Evolutionary conservation across 345 rosid species (phyloP).

Genomic region (Garcia nutans): DNA sequence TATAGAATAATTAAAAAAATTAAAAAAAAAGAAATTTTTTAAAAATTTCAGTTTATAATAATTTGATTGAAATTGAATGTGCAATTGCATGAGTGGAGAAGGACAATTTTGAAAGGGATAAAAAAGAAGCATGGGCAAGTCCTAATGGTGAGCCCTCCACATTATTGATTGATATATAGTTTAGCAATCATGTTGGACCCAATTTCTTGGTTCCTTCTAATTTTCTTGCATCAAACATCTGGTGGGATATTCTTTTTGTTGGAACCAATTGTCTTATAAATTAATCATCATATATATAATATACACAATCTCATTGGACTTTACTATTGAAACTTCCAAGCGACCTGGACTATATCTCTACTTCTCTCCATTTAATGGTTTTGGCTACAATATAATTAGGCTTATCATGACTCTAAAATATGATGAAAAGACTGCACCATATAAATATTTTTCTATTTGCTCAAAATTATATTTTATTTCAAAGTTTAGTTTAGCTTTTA

Average conservation of each 20-base stretch:
- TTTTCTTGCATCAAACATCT: not conserved
- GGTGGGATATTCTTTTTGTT: slow-evolving; percentile 26
- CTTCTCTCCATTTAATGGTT: not conserved
- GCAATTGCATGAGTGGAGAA: not conserved
- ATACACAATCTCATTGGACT: not conserved
- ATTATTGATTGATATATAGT: not conserved
- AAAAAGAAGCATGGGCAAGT: slow-evolving; percentile 22
- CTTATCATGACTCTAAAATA: no score
- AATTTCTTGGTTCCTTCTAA: not conserved
- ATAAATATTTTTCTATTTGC: no score
- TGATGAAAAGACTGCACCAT: no score
- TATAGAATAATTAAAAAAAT: no score
- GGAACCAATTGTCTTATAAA: not conserved
- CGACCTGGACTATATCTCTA: not conserved
- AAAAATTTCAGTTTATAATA: no score
- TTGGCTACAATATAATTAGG: no score
- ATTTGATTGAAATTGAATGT: no score
- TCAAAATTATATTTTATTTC: no score
- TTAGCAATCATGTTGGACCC: slow-evolving; percentile 6
- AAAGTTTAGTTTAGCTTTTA: no score
- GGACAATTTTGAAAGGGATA: not conserved
- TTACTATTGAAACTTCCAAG: slow-evolving; percentile 6
- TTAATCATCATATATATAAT: no score
- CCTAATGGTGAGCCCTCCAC: slow-evolving; percentile 21
- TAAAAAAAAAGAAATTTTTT: no score